Evolutionary conservation across 1,139 yeast species (phyloP), one percentile per base, ranked within the genome.

Genomic region (Yamadazyma spencermartinsiae): DNA sequence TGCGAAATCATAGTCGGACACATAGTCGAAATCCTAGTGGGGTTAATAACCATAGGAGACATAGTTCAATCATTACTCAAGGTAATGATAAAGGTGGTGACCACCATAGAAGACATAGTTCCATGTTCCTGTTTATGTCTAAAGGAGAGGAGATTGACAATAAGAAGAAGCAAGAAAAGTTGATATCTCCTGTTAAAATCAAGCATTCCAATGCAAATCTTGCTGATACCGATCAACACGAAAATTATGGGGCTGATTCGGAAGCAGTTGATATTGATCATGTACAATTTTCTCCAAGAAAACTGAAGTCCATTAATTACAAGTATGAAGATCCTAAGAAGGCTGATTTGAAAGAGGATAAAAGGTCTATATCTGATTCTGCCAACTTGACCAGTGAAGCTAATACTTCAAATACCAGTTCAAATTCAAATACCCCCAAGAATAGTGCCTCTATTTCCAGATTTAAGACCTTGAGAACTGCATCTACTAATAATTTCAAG

Each of bases 401-500:
- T 3, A 28, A 11, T 16, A 46, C 49, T 31, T 36, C 40, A 3
- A 27, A 34, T 13, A 24, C 39, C 13, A 38, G 46, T 31, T 41
- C 39, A 33, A 36, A 19, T 35, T 21, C 45, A 4, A 42, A 42
- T 13, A 43, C 44, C 14, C 45, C 45, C 13, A 40, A 40, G 10
- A 41, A 41, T 3, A 38, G 39, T 19, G 35, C 61, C 11, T 29
- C 31, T 11, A 52, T 60, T 5, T 58, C 68, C 2, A 54, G 73
- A 36, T 59, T 72, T 38, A 70, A 70, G 51, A 65, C 65, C 24
- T 63, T 72, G 40, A 60, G 73, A 37, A 65, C 75, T 1, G 64
- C 72, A 1, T 67, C 74, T 1, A 68, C 76, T 4, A 74, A 66
- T 38, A 72, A 71, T 43, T 70, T 72, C 57, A 62, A 66, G 39